Conservation (phyloP, 140 eudicot species). For the Flaveria floridana region DNA sequence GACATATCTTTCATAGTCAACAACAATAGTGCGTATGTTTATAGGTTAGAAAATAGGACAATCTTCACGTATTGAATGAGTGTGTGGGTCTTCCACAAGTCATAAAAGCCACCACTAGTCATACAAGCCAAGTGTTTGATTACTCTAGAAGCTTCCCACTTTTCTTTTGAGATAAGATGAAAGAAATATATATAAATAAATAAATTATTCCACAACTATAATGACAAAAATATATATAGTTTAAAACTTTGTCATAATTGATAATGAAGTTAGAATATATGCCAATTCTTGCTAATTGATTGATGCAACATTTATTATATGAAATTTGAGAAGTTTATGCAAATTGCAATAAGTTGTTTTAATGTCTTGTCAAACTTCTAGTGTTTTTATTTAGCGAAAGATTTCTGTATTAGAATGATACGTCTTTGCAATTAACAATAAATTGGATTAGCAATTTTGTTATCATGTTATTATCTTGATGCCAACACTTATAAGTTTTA, state of each 20-base stretch:
- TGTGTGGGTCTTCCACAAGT: constrained; percentile 22
- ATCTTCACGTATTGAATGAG: background rate
- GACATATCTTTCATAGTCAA: background rate
- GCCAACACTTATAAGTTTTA: too few species aligned
- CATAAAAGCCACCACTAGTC: constrained; percentile 18
- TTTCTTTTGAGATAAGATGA: constrained; percentile 12
- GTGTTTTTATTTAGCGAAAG: background rate
- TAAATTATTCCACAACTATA: background rate
- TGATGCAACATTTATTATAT: background rate
- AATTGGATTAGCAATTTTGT: too few species aligned
- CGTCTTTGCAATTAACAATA: background rate
- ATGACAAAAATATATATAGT: background rate
- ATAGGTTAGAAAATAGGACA: constrained; percentile 1
- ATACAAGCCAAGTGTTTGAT: constrained; percentile 30
- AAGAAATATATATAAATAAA: background rate
- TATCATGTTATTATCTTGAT: too few species aligned
- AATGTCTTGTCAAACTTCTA: background rate
- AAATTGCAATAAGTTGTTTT: background rate
- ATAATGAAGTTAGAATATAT: background rate
- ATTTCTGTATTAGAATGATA: background rate
- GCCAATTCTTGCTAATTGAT: background rate
- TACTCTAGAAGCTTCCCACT: constrained; percentile 27
- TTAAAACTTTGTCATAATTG: background rate
- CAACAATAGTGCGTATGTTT: constrained; percentile 11
- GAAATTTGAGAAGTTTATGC: background rate